Evolutionary conservation across 2,329 filamentous ascomycete genomes (phyloP), one percentile per base, ranked within the genome.

Genomic region (Blastomyces percursus): DNA sequence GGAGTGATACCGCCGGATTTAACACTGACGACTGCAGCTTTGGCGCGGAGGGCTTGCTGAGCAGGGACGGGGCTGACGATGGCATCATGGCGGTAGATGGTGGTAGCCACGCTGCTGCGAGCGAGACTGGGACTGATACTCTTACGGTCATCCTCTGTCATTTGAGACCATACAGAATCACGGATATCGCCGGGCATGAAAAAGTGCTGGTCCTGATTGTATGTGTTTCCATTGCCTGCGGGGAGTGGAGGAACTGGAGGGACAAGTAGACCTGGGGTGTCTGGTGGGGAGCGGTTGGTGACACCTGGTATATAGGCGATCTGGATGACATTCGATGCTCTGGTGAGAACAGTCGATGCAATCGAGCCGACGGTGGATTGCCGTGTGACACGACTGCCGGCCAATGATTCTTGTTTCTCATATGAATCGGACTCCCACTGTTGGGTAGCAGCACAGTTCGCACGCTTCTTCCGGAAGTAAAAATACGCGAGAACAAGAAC

Each of bases 261-360:
- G 4, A 95, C 89, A 59, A 93, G 83, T 24, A 91, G 79, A 48
- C 85, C 86, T 2, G 90, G 90, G 0, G 91, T 93, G n/a, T 88
- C 87, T 5, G 90, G 89, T 8, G 87, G 86, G 14, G 92, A 91
- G 68, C 93, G 85, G 77, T 96, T 96, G 64, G 91, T 96, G 70
- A 97, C 92, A 64, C 94, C 94, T 16, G 94, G 94, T 67, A 99
- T 97, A 75, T 97, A 99, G 62, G 94, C 94, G 76, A 99, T 99
- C 77, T 97, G 94, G 70, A 99, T 99, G 73, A 99, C 93, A 79
- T 99, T 99, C 71, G 94, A 97, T 58, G 94, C 94, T 65, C 94
- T 87, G 21, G 94, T 97, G 64, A 96, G 84, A 64, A 97, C 91
- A 32, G 93, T 97, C 11, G 92, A 96, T 19, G 94, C 94, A 72